Percentiles rank a stretch among this genome's conserved stretches.
These are phyloP conservation scores for Diplodia seriata DNA, from an alignment of 2,329 filamentous ascomycete genomes.

Conservation along the genomic window DNA sequence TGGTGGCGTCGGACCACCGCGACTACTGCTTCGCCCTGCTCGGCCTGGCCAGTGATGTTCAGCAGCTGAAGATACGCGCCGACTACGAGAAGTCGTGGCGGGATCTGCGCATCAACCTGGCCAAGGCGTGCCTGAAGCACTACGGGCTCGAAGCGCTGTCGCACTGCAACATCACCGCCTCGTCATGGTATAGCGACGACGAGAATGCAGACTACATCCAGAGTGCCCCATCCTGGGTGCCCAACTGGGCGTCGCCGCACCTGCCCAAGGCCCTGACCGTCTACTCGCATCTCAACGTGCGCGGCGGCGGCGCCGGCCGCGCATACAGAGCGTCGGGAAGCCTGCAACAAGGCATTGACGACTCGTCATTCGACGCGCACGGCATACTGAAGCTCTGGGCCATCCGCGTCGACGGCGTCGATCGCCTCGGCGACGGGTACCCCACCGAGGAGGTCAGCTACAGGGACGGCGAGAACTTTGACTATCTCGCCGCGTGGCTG, in stretches of 20 bases:
- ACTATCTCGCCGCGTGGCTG: constrained; percentile 3
- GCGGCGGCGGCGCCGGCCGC: constrained; percentile 1
- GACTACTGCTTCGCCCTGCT: constrained; percentile 24
- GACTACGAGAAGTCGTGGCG: constrained; percentile 12
- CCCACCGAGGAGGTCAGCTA: neutral
- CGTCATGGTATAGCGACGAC: neutral
- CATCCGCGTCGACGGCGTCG: constrained; percentile 1
- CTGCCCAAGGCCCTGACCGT: constrained; percentile 15
- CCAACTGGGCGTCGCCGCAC: constrained; percentile 18
- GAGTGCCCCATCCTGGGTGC: constrained; percentile 16
- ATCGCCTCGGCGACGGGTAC: neutral
- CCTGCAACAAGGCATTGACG: neutral
- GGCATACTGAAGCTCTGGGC: constrained; percentile 6
- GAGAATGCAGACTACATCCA: neutral
- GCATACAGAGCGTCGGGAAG: constrained; percentile 10
- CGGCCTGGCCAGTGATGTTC: constrained; percentile 7
- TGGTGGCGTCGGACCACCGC: constrained; percentile 23
- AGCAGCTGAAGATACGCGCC: neutral
- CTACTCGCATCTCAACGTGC: constrained; percentile 7
- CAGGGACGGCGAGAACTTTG: neutral
- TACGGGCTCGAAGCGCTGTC: constrained; percentile 18
- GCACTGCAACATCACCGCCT: constrained; percentile 5
- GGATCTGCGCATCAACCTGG: neutral
- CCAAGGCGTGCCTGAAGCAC: constrained; percentile 10
- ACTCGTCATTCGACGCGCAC: neutral